Percentiles rank a stretch among this genome's conserved stretches.
Evolutionary conservation across 225 moss, liverwort and hornwort species (phyloP).

Genomic region (Ulota crispa): DNA sequence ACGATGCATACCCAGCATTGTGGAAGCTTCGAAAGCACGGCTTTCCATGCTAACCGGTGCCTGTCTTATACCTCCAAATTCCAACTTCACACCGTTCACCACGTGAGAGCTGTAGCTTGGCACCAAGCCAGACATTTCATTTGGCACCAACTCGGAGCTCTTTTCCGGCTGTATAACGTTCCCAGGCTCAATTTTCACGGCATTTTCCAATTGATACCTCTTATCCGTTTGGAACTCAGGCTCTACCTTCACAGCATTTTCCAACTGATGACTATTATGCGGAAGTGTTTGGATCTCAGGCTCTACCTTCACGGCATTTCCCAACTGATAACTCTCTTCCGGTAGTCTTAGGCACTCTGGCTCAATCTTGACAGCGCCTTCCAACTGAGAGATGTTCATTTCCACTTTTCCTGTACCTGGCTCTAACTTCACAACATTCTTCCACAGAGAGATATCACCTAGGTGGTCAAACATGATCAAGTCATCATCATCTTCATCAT

Average conservation of each 20-base stretch:
- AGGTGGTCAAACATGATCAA: conserved; percentile 6
- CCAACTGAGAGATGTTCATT: conserved; percentile 3
- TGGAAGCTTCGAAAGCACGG: neutral
- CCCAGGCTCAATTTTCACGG: neutral
- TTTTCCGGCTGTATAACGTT: neutral
- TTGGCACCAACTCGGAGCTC: conserved; percentile 7
- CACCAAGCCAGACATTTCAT: neutral
- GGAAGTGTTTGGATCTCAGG: neutral
- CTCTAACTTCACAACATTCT: conserved; percentile 29
- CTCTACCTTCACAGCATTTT: conserved; percentile 9
- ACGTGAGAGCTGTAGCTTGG: neutral
- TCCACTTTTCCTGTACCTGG: conserved; percentile 2
- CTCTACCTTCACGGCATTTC: neutral
- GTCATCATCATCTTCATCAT: conserved; percentile 18
- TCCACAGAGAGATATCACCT: neutral
- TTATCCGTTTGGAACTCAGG: neutral
- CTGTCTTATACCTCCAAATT: neutral
- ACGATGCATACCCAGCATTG: neutral
- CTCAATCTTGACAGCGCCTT: neutral
- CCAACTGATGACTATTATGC: neutral
- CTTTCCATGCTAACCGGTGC: conserved; percentile 1
- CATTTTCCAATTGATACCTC: neutral
- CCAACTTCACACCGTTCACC: conserved; percentile 13
- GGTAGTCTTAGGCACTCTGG: neutral
- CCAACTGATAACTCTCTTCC: neutral